Evolutionary conservation across 176 grass and related monocot species (phyloP).

Genomic region (Oryza brachyantha): DNA sequence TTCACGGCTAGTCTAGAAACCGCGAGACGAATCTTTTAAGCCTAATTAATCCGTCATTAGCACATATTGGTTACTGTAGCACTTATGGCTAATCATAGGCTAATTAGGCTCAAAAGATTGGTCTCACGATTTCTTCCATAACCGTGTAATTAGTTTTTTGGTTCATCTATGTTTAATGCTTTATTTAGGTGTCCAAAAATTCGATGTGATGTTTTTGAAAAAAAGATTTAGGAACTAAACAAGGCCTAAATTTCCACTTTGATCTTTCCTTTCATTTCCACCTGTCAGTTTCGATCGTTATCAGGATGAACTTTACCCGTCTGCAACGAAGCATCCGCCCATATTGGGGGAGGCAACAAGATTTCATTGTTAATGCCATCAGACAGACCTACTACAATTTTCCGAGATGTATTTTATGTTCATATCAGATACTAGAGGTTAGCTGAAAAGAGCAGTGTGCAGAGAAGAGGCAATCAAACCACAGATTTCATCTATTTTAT

Average conservation of each 20-base stretch:
- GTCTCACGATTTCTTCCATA: too few species aligned
- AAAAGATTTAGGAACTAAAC: too few species aligned
- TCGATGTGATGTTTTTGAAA: too few species aligned
- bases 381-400: background rate
- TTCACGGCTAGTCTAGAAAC: too few species aligned
- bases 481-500: background rate
- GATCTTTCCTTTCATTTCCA: background rate
- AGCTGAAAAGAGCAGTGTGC: background rate
- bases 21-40: too few species aligned
- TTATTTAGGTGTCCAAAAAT: too few species aligned
- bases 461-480: background rate
- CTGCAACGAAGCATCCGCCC: conserved; percentile 30
- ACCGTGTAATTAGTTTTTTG: too few species aligned
- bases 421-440: background rate
- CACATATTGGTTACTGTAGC: too few species aligned
- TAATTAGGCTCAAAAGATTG: too few species aligned
- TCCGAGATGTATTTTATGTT: background rate
- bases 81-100: too few species aligned
- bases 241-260: background rate
- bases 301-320: conserved; percentile 2
- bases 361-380: conserved; percentile 18
- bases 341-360: conserved; percentile 7
- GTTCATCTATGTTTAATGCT: too few species aligned
- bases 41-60: too few species aligned
- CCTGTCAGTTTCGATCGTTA: background rate